These are phyloP conservation scores for Penicillium nucicola DNA, from an alignment of 495 filamentous ascomycete species.

Conservation along the genomic window DNA sequence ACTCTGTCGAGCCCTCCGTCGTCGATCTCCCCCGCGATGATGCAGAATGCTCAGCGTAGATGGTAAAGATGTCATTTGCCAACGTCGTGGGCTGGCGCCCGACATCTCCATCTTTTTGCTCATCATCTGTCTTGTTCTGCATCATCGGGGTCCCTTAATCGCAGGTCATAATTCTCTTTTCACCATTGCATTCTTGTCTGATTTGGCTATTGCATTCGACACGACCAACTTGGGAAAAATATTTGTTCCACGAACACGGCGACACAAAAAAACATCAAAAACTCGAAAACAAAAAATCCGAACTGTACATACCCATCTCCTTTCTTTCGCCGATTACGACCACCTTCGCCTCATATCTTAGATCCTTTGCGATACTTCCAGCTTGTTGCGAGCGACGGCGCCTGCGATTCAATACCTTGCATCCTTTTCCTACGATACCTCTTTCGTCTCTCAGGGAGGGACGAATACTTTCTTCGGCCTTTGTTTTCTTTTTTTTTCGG, in stretches of 20 bases:
- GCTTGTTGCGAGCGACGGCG: slow-evolving; percentile 49
- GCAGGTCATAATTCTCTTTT: slow-evolving; percentile 38
- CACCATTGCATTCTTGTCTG: slow-evolving; percentile 28
- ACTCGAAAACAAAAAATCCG: slow-evolving; percentile 31
- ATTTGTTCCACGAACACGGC: slow-evolving; percentile 28
- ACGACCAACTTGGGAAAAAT: slow-evolving; percentile 30
- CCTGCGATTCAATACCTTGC: slow-evolving; percentile 43
- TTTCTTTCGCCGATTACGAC: slow-evolving; percentile 35
- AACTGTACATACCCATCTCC: slow-evolving; percentile 37
- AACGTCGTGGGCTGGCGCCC: slow-evolving; percentile 27
- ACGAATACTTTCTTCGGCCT: slow-evolving; percentile 29
- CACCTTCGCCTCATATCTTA: slow-evolving; percentile 34
- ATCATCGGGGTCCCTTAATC: slow-evolving; percentile 43
- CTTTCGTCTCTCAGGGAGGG: slow-evolving; percentile 41
- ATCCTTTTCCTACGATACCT: slow-evolving; percentile 41
- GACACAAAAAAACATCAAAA: slow-evolving; percentile 23
- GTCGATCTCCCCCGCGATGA: slow-evolving; percentile 81
- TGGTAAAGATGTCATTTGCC: slow-evolving; percentile 48
- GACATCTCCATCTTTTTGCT: slow-evolving; percentile 27
- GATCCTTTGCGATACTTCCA: slow-evolving; percentile 39
- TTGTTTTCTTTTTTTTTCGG: slow-evolving; percentile 23
- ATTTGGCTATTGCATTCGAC: slow-evolving; percentile 32
- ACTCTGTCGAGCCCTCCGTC: slow-evolving; percentile 85
- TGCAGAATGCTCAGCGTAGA: slow-evolving; percentile 69
- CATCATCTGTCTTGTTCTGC: slow-evolving; percentile 36